Evolutionary conservation across 352 stramenopile genomes (phyloP), one percentile per base, ranked within the genome.

Genomic region (Aphanomyces cochlioides): DNA sequence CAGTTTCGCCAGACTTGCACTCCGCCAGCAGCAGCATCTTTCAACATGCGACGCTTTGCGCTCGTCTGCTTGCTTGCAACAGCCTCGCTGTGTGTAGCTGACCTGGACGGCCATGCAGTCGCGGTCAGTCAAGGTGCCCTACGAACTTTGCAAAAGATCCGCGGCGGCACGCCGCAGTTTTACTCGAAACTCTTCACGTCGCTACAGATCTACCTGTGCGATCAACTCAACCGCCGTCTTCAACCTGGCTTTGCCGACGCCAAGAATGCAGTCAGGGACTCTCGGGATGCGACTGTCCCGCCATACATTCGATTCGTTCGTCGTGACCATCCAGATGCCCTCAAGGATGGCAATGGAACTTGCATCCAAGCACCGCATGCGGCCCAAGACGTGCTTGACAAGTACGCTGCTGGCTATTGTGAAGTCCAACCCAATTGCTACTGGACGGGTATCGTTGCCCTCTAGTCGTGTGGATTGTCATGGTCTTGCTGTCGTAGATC

Each of bases 381-480:
- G 0, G 15, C 4, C 2, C 12, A 67, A 8, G 78, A 70, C 6
- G 79, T 85, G 57, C n/a, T 72, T 2, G 73, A 69, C 3, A 72
- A 73, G 28, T 89, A 90, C 77, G 50, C 36, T 1, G 39, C 67
- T 1, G 74, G 73, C 0, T 41, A 68, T 0, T 90, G 82, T 48
- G 80, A 90, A 64, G 77, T 89, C 36, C 81, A 78, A 47, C 79
- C 78, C 1, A 89, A 90, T 53, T 90, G 83, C 65, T 89, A 89
- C 77, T 90, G 81, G 81, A 67, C 40, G 7, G 50, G 72, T 37
- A 82, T 89, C 28, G 70, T 79, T 3, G 28, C 61, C 28, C 28
- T 28, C 28, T 28, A 28, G 28, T 28, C 28, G 28, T 28, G 28
- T 28, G 28, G 28, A 28, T 28, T 28, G 28, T 28, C 28, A 28